phyloP scores from a whole-genome alignment of 2,329 filamentous ascomycete genomes.

The Paecilomyces formosus region DNA sequence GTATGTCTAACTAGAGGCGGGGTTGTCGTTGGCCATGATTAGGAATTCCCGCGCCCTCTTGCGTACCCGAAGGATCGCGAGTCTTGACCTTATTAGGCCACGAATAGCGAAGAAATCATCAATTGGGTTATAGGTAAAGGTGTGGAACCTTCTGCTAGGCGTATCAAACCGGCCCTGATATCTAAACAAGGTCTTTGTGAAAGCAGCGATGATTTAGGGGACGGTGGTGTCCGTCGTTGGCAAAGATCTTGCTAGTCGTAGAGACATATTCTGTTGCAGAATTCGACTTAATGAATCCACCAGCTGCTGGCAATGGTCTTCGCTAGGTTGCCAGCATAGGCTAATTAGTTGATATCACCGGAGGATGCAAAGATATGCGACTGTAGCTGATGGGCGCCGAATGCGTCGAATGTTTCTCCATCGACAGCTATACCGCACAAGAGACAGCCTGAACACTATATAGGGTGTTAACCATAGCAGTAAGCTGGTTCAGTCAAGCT shows the following conservation, averaged over 20 bases:
- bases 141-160: neutral
- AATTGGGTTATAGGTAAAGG: neutral
- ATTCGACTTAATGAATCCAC: neutral
- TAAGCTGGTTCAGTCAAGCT: no score
- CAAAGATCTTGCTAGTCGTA: neutral
- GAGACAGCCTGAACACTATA: no score
- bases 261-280: neutral
- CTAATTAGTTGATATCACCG: no score
- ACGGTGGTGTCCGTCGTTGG: neutral
- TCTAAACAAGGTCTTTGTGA: neutral
- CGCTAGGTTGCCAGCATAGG: no score
- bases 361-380: no score
- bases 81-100: neutral
- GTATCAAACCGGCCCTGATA: neutral
- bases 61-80: neutral
- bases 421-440: no score
- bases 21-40: neutral
- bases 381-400: no score
- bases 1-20: neutral
- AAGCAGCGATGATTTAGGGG: neutral
- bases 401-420: no score
- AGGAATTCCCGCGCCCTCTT: neutral
- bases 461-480: no score
- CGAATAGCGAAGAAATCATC: neutral
- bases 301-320: neutral